A percentile compares a stretch with the other conserved stretches of the same genome.
Conservation (phyloP, 1,139 yeast genomes). For the Taphrina wiesneri region DNA sequence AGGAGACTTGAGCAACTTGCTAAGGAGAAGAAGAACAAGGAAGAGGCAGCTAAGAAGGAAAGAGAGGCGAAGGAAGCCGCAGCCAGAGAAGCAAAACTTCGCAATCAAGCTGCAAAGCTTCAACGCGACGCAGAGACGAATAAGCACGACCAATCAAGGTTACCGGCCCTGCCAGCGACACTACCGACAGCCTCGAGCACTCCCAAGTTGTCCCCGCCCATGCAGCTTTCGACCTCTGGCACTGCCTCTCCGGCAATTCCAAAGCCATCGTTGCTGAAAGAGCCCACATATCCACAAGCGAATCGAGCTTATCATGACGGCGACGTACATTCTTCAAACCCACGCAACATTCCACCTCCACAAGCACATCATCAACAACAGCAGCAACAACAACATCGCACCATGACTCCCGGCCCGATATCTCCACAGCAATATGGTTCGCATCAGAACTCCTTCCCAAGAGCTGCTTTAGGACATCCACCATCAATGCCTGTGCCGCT, state of each 20-base stretch:
- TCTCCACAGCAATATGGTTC: constrained; percentile 25
- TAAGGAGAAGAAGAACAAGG: constrained; percentile 49
- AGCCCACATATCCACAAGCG: neutral
- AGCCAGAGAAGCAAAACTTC: constrained; percentile 44
- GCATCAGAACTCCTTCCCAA: constrained; percentile 21
- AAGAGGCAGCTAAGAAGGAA: constrained; percentile 47
- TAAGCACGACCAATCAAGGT: constrained; percentile 41
- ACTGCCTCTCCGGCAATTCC: constrained; percentile 17
- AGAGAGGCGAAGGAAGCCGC: constrained; percentile 48
- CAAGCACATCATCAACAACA: constrained; percentile 9
- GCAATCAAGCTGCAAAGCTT: constrained; percentile 46
- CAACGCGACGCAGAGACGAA: constrained; percentile 43
- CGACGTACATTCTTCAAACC: neutral
- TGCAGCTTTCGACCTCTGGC: neutral
- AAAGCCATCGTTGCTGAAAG: constrained; percentile 8
- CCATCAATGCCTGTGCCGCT: constrained; percentile 28
- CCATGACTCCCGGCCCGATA: constrained; percentile 18
- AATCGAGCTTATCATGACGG: neutral
- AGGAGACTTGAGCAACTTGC: constrained; percentile 48
- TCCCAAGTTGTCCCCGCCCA: neutral
- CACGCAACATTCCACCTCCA: constrained; percentile 20
- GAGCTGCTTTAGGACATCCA: constrained; percentile 18
- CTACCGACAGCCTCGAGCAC: neutral
- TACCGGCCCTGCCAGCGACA: constrained; percentile 7
- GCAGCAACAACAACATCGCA: neutral